Base-by-base conservation (phyloP, 2,329 filamentous ascomycete species). In the Bipolaris gigantea region DNA sequence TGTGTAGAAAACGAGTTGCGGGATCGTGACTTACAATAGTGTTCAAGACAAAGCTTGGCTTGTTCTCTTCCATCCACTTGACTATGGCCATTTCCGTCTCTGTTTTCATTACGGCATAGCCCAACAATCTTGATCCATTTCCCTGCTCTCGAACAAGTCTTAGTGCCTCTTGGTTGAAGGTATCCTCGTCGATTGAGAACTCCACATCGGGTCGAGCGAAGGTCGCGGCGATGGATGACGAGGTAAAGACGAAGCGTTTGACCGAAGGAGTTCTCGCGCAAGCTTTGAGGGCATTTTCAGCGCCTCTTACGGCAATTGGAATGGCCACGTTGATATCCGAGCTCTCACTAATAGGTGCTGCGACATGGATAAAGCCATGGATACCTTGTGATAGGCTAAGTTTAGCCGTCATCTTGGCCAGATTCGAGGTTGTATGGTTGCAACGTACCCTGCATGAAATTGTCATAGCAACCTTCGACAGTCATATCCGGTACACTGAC, bases 101-200 rank as follows among this genome's bases (percentile, higher is more conserved):
- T 0, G 72, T 75, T 58, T 83, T 83, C 44, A 74, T 75, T 1
- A 79, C 80, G 0, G 71, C 67, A 52, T 83, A 83, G 1, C 78
- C 66, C 10, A 63, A 57, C 13, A 67, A 11, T 0, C 63, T 61
- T 44, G 27, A 11, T 62, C 63, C 13, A 65, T 48, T 0, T 50
- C 65, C 67, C 25, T 59, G 43, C 8, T 44, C 40, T 15, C 72
- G 76, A 3, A 64, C 59, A 30, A 9, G 27, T 33, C 65, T 59
- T 10, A 75, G 55, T 4, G 63, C 70, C 3, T 71, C 64, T 10
- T 75, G 68, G 54, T 79, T 77, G 67, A 71, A 79, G 3, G 66
- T 72, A 1, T 60, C 63, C 11, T 67, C 63, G 21, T 67, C 65
- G 32, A 79, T 65, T 5, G 62, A 59, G 48, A 76, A 69, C 18